These are phyloP conservation scores for Fragaria ananassa DNA, from an alignment of 306 rosid genomes.

Conservation along the genomic window DNA sequence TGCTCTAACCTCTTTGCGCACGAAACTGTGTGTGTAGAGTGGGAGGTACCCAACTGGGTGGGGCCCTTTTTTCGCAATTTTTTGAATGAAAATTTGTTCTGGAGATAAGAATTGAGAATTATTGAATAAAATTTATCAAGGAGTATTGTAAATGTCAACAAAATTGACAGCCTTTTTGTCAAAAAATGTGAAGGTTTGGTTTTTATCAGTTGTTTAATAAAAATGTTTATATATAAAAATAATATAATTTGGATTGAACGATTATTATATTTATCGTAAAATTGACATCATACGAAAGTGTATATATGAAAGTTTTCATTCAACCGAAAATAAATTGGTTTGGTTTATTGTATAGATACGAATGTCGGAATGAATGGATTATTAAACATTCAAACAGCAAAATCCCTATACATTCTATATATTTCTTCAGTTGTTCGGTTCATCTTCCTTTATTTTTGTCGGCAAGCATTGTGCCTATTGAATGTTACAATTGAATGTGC, in stretches of 20 bases:
- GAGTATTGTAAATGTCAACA: neutral
- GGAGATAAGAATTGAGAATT: too few species aligned
- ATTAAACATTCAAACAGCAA: neutral
- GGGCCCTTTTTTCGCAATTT: neutral
- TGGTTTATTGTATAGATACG: neutral
- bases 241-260: neutral
- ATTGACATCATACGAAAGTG: too few species aligned
- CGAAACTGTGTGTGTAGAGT: neutral
- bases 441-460: neutral
- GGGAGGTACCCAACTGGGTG: neutral
- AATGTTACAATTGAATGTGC: neutral
- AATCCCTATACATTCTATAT: neutral
- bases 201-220: too few species aligned
- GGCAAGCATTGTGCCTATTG: neutral
- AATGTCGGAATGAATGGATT: rapidly evolving
- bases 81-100: neutral
- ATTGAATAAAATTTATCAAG: too few species aligned
- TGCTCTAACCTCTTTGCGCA: slow-evolving; percentile 7
- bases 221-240: too few species aligned
- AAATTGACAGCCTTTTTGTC: neutral
- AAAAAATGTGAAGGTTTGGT: too few species aligned
- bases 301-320: rapidly evolving
- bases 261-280: too few species aligned
- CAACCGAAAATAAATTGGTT: rapidly evolving
- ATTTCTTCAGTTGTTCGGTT: neutral